Evolutionary conservation across 2,329 filamentous ascomycete genomes (phyloP).

Genomic region (Blastomyces emzantsi): DNA sequence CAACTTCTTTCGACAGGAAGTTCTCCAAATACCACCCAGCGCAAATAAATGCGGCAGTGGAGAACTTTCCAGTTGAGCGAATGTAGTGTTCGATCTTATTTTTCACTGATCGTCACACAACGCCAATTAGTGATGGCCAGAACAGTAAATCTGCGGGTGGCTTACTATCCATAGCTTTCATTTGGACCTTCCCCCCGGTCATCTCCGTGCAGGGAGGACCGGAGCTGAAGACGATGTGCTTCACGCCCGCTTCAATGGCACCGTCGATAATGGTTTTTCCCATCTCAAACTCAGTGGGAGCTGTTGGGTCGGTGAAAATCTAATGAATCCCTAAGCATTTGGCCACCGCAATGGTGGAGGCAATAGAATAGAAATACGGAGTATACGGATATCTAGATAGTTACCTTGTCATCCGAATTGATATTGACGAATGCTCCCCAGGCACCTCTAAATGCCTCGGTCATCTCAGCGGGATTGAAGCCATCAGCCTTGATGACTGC

Average conservation of each 20-base stretch:
- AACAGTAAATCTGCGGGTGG: background rate
- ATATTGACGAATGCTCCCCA: constrained; percentile 22
- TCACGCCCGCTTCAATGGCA: constrained; percentile 27
- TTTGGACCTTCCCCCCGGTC: constrained; percentile 27
- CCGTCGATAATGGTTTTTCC: constrained; percentile 30
- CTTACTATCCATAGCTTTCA: constrained; percentile 30
- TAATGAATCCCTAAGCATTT: background rate
- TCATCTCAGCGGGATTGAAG: constrained; percentile 18
- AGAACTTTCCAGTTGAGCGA: constrained; percentile 25
- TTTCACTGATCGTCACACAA: constrained; percentile 26
- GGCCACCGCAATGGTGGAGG: background rate
- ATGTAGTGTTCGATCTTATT: constrained; percentile 33
- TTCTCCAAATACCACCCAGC: constrained; percentile 40
- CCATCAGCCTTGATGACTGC: constrained; percentile 22
- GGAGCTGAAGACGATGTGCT: constrained; percentile 33
- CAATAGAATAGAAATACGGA: background rate
- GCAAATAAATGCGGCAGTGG: constrained; percentile 29
- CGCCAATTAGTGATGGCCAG: background rate
- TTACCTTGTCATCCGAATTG: constrained; percentile 15
- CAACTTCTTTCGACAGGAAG: constrained; percentile 29
- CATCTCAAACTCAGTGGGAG: constrained; percentile 29
- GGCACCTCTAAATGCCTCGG: constrained; percentile 17
- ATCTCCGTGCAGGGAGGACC: constrained; percentile 26
- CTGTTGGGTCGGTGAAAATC: constrained; percentile 12
- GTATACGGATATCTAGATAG: background rate